These are phyloP conservation scores for Sugiyamaella valdiviana DNA, from an alignment of 805 yeast genomes.

Conservation along the genomic window DNA sequence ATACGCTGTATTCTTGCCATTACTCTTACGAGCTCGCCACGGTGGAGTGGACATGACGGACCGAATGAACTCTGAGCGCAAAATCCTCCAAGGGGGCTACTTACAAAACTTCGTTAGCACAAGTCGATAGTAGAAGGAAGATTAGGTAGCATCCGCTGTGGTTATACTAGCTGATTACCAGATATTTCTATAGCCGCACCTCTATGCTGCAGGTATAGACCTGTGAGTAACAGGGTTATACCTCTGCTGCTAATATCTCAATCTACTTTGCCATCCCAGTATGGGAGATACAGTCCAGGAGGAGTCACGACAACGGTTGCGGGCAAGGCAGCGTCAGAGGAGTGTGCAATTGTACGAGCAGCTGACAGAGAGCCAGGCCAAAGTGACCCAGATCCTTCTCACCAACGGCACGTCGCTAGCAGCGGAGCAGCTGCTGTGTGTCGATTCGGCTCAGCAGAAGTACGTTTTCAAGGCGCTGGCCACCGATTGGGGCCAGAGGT, in stretches of 20 bases:
- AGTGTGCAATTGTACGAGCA: conserved; percentile 12
- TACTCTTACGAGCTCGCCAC: conserved; percentile 16
- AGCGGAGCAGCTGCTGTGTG: conserved; percentile 17
- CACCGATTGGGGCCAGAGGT: conserved; percentile 20
- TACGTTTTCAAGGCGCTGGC: conserved; percentile 14
- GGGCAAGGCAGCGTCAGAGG: conserved; percentile 14
- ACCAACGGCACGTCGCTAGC: conserved; percentile 4
- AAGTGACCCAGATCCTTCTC: conserved; percentile 4
- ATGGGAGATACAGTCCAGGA: not conserved
- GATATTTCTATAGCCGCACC: not conserved
- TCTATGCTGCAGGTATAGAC: no score
- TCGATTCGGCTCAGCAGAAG: conserved; percentile 20
- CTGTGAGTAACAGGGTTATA: no score
- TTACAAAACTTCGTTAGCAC: no score
- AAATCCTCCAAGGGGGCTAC: no score
- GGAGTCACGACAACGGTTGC: not conserved
- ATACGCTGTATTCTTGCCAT: not conserved
- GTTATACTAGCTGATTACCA: not conserved
- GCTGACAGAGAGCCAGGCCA: not conserved
- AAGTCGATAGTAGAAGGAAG: not conserved
- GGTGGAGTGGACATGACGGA: conserved; percentile 22
- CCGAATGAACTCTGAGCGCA: no score
- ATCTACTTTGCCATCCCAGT: not conserved
- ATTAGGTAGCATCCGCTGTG: not conserved
- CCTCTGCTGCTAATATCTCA: not conserved